Conservation (phyloP, 2,329 filamentous ascomycete genomes). For the Nigrospora oryzae region DNA sequence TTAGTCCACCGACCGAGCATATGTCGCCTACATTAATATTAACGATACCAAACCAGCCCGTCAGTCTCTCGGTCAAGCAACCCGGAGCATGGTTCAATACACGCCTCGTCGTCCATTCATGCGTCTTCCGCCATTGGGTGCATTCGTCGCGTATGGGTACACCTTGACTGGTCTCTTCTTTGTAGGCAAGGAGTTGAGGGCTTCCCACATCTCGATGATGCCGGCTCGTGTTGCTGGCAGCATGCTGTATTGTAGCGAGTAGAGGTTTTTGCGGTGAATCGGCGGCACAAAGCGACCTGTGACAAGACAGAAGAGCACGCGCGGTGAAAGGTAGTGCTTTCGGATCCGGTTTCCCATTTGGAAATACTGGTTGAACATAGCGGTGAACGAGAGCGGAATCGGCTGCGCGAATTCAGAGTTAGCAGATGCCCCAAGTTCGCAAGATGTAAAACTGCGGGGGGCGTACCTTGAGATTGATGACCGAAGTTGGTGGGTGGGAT, state of each 20-base stretch:
- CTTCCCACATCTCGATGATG: slow-evolving; percentile 79
- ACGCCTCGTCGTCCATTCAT: background rate
- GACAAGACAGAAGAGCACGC: slow-evolving; percentile 78
- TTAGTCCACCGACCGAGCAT: too few relatives aligned
- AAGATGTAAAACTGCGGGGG: background rate
- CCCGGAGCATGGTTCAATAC: background rate
- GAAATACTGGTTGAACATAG: slow-evolving; percentile 96
- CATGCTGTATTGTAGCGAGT: slow-evolving; percentile 97
- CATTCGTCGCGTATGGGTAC: slow-evolving; percentile 12
- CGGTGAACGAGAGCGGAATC: slow-evolving; percentile 79
- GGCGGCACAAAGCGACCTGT: slow-evolving; percentile 92
- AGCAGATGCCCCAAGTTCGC: background rate
- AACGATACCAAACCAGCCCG: background rate
- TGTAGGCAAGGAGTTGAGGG: slow-evolving; percentile 45
- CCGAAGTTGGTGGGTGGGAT: slow-evolving; percentile 57
- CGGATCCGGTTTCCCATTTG: slow-evolving; percentile 86
- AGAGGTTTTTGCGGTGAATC: slow-evolving; percentile 88
- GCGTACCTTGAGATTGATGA: slow-evolving; percentile 75
- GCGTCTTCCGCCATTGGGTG: background rate
- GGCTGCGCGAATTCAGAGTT: slow-evolving; percentile 43
- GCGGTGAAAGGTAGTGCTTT: slow-evolving; percentile 88
- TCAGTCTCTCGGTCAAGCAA: background rate
- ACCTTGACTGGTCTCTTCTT: slow-evolving; percentile 31
- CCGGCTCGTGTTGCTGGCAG: slow-evolving; percentile 73
- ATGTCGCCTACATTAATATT: background rate